These are phyloP conservation scores for Periconia sp. DNA, from an alignment of 2,329 filamentous ascomycete species.

Conservation along the genomic window DNA sequence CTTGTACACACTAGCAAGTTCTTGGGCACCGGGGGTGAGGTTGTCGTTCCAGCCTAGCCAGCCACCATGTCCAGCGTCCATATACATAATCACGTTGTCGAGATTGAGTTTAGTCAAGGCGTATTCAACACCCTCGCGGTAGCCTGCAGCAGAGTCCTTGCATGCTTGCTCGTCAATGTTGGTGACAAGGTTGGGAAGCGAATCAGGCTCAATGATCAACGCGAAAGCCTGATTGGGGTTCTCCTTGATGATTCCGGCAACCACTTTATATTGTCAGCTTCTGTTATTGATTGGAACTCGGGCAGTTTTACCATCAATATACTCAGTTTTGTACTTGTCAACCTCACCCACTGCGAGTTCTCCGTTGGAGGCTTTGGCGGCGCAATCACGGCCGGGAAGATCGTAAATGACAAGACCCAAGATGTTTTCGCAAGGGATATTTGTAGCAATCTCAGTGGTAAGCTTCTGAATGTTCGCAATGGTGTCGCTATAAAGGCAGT, in stretches of 20 bases:
- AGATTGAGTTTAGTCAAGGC: conserved; percentile 59
- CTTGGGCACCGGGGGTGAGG: conserved; percentile 50
- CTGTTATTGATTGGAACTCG: background rate
- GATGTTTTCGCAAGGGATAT: conserved; percentile 44
- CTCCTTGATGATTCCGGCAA: conserved; percentile 56
- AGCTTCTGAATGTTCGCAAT: conserved; percentile 47
- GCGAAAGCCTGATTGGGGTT: conserved; percentile 52
- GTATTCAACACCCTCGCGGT: conserved; percentile 57
- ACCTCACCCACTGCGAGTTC: conserved; percentile 59
- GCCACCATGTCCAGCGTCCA: conserved; percentile 64
- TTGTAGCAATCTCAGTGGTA: conserved; percentile 36
- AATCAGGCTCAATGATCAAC: conserved; percentile 54
- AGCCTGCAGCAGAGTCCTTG: conserved; percentile 55
- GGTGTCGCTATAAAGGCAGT: background rate
- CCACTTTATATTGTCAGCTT: conserved; percentile 20
- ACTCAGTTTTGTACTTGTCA: conserved; percentile 49
- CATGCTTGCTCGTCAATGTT: conserved; percentile 58
- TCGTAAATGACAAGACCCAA: conserved; percentile 62
- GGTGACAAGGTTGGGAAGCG: conserved; percentile 63
- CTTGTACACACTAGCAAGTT: conserved; percentile 24
- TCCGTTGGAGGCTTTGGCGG: conserved; percentile 63
- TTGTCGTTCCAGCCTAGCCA: conserved; percentile 66
- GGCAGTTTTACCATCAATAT: conserved; percentile 56
- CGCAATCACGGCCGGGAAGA: conserved; percentile 63
- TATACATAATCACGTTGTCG: conserved; percentile 62